These are phyloP conservation scores for Penicillium verhagenii DNA, from an alignment of 495 filamentous ascomycete species.

Conservation along the genomic window DNA sequence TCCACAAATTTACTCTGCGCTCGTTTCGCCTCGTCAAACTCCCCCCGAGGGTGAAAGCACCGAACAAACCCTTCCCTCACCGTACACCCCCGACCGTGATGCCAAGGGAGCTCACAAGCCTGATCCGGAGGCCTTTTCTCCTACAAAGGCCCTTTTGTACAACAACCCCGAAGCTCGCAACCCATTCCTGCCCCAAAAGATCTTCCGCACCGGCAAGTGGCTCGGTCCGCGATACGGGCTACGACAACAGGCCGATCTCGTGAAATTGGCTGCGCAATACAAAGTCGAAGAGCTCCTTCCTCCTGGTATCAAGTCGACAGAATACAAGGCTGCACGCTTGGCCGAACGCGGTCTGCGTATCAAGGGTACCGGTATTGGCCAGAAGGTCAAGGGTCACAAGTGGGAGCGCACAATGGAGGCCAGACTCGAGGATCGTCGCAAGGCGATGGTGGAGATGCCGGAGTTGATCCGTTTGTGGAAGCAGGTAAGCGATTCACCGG, in stretches of 20 bases:
- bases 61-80: constrained; percentile 35
- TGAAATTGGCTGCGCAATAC: constrained; percentile 77
- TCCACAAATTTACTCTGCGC: constrained; percentile 52
- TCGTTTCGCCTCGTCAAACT: constrained; percentile 41
- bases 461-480: constrained; percentile 89
- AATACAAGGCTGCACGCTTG: constrained; percentile 60
- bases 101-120: constrained; percentile 41
- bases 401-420: constrained; percentile 85
- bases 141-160: constrained; percentile 36
- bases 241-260: constrained; percentile 85
- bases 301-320: constrained; percentile 70
- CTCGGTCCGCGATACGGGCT: constrained; percentile 76
- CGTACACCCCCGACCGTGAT: constrained; percentile 48
- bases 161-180: constrained; percentile 50
- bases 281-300: constrained; percentile 85
- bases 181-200: constrained; percentile 72
- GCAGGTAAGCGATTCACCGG: constrained; percentile 58
- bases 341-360: constrained; percentile 73
- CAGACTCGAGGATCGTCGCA: constrained; percentile 80
- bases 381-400: constrained; percentile 89
- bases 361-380: constrained; percentile 88
- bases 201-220: constrained; percentile 74
- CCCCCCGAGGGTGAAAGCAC: constrained; percentile 26
- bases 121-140: constrained; percentile 33
- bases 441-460: constrained; percentile 94